Evolutionary conservation across 768 basidiomycete species (phyloP), one percentile per base, ranked within the genome.

Genomic region (Macrocybe gigantea): DNA sequence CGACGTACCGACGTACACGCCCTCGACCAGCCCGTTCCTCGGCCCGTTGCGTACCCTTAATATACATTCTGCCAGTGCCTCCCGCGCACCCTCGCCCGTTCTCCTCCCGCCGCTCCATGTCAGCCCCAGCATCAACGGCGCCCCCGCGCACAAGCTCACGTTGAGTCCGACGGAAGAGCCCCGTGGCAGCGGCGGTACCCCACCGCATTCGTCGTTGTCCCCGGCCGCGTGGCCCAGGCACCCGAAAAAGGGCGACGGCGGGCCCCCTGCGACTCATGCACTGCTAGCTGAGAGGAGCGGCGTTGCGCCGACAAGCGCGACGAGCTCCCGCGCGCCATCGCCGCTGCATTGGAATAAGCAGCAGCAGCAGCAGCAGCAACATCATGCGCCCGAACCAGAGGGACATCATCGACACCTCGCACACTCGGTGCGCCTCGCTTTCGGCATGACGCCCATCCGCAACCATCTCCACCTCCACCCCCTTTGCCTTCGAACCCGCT

Each of bases 371-470:
- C 12, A n/a, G n/a, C n/a, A n/a, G n/a, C n/a, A n/a, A n/a, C 53
- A 62, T 46, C 58, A 63, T 40, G 46, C 52, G 31, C 53, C 52
- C 31, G 55, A 58, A n/a, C 49, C 59, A 45, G 62, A 58, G 35
- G 36, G 55, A 42, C 55, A 65, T 35, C 78, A 82, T 49, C 76
- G 79, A 50, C 82, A 88, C 58, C 77, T 94, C 34, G 89, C 88
- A 4, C 87, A 90, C 59, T 88, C 85, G 0, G 85, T 95, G 15
- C 82, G 88, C 35, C 73, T 84, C 32, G 93, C 92, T 41, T 96
- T 96, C 54, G 90, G 88, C 3, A 94, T 93, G 88, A 93, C 92
- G 5, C 90, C 89, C 0, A 90, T 92, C 35, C 76, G 77, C 45
- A 38, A 44, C 50, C 53, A 35, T 41, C 33, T 6, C 47, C 39